Percentiles rank a stretch among this genome's conserved stretches.
Conservation (phyloP, 352 stramenopile genomes). For the Phytophthora agathidicida region DNA sequence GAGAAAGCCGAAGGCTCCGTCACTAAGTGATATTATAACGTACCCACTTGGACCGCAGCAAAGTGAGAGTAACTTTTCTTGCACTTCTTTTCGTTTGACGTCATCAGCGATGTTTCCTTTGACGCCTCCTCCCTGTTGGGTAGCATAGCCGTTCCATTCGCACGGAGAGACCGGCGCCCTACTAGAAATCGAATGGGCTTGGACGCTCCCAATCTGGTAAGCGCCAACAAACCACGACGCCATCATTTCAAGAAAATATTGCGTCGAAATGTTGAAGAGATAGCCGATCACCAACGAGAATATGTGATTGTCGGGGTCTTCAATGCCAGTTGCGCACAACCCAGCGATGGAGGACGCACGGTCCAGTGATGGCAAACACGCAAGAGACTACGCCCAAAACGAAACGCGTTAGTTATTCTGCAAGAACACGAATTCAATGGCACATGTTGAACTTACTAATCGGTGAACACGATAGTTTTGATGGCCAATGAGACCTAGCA, state of each 20-base stretch:
- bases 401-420: not conserved
- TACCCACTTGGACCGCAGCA: constrained; percentile 43
- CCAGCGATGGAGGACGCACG: constrained; percentile 15
- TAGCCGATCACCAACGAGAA: constrained; percentile 25
- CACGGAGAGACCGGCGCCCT: constrained; percentile 6
- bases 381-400: constrained; percentile 25
- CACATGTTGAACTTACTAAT: constrained; percentile 18
- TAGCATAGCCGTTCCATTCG: constrained; percentile 17
- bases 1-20: not conserved
- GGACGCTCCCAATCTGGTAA: constrained; percentile 27
- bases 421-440: not conserved
- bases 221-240: constrained; percentile 37
- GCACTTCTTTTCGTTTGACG: constrained; percentile 11
- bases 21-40: constrained; percentile 1
- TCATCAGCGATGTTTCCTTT: not conserved
- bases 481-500: constrained; percentile 26
- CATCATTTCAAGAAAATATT: constrained; percentile 24
- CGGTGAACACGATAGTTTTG: constrained; percentile 13
- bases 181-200: not conserved
- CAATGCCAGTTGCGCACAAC: constrained; percentile 10
- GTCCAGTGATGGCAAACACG: constrained; percentile 38
- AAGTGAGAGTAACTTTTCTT: constrained; percentile 36
- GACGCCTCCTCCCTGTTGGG: not conserved
- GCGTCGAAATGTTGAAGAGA: constrained; percentile 25
- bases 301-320: not conserved